These are phyloP conservation scores for Arxiozyma slooffiae DNA, from an alignment of 1,139 yeast genomes.

Conservation along the genomic window DNA sequence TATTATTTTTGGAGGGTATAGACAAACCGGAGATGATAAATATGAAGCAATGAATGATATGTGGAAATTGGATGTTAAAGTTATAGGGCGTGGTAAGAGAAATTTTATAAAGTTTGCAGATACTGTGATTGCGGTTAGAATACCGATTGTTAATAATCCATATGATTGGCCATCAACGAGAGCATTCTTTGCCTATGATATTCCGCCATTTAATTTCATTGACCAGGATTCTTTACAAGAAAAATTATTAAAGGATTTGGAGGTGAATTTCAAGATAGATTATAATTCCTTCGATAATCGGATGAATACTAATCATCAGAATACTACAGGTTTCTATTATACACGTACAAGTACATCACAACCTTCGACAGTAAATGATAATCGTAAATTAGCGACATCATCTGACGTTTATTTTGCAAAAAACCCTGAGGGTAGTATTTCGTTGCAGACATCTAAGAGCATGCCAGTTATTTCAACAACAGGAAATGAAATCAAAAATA, in stretches of 20 bases:
- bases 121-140: conserved; percentile 28
- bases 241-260: conserved; percentile 14
- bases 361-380: background rate
- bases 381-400: background rate
- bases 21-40: conserved; percentile 21
- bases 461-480: background rate
- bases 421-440: background rate
- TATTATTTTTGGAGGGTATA: conserved; percentile 39
- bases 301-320: background rate
- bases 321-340: background rate
- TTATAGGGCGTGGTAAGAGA: conserved; percentile 30
- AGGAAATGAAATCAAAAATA: background rate
- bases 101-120: conserved; percentile 31
- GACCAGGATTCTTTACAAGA: conserved; percentile 10
- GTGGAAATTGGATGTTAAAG: conserved; percentile 39
- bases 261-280: conserved; percentile 18
- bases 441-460: background rate
- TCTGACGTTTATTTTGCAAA: background rate
- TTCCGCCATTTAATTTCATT: conserved; percentile 14
- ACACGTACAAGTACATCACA: background rate
- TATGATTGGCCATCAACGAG: conserved; percentile 30
- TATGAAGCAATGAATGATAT: conserved; percentile 38
- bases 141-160: conserved; percentile 13
- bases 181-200: conserved; percentile 30
- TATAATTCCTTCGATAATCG: background rate